Base-by-base conservation (phyloP, 148 eudicot species). In the Chenopodium formosanum region DNA sequence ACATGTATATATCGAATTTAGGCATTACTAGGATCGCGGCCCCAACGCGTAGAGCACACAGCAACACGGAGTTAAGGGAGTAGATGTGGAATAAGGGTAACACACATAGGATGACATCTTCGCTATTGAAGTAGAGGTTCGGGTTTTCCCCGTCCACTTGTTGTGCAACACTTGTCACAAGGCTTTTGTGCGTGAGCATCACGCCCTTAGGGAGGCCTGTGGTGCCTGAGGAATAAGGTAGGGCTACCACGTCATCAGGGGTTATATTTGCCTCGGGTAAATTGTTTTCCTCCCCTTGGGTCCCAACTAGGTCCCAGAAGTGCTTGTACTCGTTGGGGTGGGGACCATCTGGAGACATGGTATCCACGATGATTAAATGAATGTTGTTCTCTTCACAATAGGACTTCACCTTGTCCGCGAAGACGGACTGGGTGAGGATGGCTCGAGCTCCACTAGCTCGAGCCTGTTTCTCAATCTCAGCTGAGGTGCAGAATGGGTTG, bases 81-180 rank as follows among this genome's bases (percentile, higher is more conserved):
- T 87, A 94, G 44, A 94, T 94, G 84, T 94, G 98, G 44, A 94
- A 94, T 67, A 94, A 71, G 1, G 98, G 98, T 29, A 94, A 91
- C 9, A 94, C 98, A 58, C 98, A 94, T 8, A 94, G 82, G 16
- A 93, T 82, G 4, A 91, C 92, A 44, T 94, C 98, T 4, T 93
- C 94, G 1, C 50, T 25, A 34, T 88, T 87, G 79, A 94, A 82
- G 62, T 85, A 85, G 23, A 94, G 69, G 77, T 94, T 94, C 1
- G 98, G 98, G 56, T 94, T 94, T 7, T 93, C 98, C 0, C 98
- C 98, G 25, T 94, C 98, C 0, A 94, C 98, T 78, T 92, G 97
- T 77, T 94, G 98, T 0, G 91, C 93, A 20, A 94, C 92, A 48
- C 95, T 89, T 5, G 98, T 90, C 44, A 93, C 89, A 10, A 93